Conservation (phyloP, 441 rosid species). For the Pelargonium citronellum region DNA sequence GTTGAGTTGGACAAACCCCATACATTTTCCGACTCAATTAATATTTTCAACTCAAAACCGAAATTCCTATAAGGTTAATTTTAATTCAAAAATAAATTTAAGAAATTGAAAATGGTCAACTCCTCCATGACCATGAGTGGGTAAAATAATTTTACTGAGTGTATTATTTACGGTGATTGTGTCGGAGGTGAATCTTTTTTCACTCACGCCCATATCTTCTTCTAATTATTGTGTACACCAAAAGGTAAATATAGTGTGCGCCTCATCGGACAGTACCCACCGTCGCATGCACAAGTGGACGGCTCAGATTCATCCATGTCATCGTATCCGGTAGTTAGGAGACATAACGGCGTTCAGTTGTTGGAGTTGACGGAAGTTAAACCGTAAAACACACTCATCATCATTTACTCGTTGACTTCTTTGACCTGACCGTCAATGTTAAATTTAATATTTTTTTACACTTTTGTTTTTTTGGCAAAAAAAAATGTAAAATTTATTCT, state of each 20-base stretch:
- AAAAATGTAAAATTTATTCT: too few species aligned
- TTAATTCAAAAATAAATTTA: too few species aligned
- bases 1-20: too few species aligned
- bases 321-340: neutral
- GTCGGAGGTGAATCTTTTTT: conserved; percentile 32
- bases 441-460: too few species aligned
- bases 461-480: too few species aligned
- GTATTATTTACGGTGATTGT: conserved; percentile 16
- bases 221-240: conserved; percentile 26
- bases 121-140: neutral
- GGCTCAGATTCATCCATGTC: conserved; percentile 23
- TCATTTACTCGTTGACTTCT: conserved; percentile 23
- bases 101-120: too few species aligned
- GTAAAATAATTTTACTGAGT: neutral
- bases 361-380: conserved; percentile 20
- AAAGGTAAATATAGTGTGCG: conserved; percentile 22
- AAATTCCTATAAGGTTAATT: too few species aligned
- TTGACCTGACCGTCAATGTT: conserved; percentile 7
- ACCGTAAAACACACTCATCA: conserved; percentile 16
- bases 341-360: conserved; percentile 26
- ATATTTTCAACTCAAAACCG: too few species aligned
- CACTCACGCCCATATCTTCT: conserved; percentile 31
- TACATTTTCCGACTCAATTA: too few species aligned
- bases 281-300: neutral
- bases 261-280: conserved; percentile 19